Evolutionary conservation across 805 yeast genomes (phyloP), one percentile per base, ranked within the genome.

Genomic region (Sugiyamaella smithiae): DNA sequence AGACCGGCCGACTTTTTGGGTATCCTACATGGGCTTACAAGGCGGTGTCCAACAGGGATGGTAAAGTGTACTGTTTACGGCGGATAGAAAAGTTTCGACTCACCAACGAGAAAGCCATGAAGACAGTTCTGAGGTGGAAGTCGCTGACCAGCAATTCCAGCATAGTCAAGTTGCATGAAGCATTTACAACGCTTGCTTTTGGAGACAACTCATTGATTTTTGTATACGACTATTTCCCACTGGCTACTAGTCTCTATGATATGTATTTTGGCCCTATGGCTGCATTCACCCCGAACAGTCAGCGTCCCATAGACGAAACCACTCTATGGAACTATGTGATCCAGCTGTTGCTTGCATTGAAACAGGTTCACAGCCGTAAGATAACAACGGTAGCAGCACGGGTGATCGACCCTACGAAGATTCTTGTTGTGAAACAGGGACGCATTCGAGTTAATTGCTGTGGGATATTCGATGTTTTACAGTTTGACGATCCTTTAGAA

Each of bases 181-280:
- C 93, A 5, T 91, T 93, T 65, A 84, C 96, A 1, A 81, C 91
- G 4, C 78, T 88, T 49, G 84, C 88, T 4, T 93, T 93, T 70
- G 91, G 88, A 38, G 93, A 86, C 57, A 74, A 75, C 42, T 82
- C 93, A 0, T 72, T 93, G 49, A 76, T 88, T 36, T 70, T 89
- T 38, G 84, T 86, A 3, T 88, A 88, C 67, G 97, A 91, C 61
- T 93, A 81, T 64, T 86, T 77, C 65, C 97, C 99, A 20, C 72
- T 80, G 52, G 76, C 95, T 0, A 70, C 71, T 48, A 85, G 95
- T 1, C 68, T 91, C 42, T 70, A 73, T 49, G 96, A 88, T 52
- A 73, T 75, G 16, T 93, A 88, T 68, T 73, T 81, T 56, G 71
- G 74, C 42, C 68, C 76, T 38, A 71, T 45, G 44, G 48, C 59